Evolutionary conservation across 1,284 basidiomycete genomes (phyloP).

Genomic region (Puccinia horiana): DNA sequence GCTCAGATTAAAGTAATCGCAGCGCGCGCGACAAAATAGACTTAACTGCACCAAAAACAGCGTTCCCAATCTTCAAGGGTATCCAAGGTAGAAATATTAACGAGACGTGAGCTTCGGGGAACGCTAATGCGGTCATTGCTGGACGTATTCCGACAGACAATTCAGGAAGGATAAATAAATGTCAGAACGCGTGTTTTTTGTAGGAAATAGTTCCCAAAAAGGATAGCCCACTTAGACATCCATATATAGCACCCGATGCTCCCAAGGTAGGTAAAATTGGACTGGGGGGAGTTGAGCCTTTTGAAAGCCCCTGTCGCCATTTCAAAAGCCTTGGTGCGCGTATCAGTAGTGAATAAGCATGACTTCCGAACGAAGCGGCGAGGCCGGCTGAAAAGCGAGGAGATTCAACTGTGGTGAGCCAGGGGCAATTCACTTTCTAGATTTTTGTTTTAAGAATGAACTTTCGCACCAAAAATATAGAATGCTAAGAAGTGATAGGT

Average conservation of each 20-base stretch:
- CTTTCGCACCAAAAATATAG: conserved; percentile 39
- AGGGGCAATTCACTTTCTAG: not conserved
- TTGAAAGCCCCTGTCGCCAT: conserved; percentile 32
- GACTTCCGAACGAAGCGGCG: conserved; percentile 33
- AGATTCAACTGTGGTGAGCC: not conserved
- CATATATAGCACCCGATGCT: conserved; percentile 53
- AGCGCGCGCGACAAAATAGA: not conserved
- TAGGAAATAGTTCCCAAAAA: not conserved
- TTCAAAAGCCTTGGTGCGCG: conserved; percentile 41
- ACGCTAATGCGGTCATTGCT: conserved; percentile 53
- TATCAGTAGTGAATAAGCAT: conserved; percentile 36
- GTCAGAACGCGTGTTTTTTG: not conserved
- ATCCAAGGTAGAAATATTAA: conserved; percentile 55
- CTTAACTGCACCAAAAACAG: conserved; percentile 47
- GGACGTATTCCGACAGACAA: not conserved
- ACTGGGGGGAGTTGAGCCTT: conserved; percentile 19
- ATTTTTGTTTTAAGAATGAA: not conserved
- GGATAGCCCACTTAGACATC: conserved; percentile 48
- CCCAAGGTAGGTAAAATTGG: conserved; percentile 48
- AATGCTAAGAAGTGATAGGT: conserved; percentile 49
- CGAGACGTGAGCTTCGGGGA: conserved; percentile 52
- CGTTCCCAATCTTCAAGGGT: conserved; percentile 53
- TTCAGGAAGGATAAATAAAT: not conserved
- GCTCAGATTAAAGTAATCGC: not conserved
- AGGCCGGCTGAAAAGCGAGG: conserved; percentile 28